These are phyloP conservation scores for Moesziomyces globuligerus DNA, from an alignment of 1,284 basidiomycete genomes.

Conservation along the genomic window DNA sequence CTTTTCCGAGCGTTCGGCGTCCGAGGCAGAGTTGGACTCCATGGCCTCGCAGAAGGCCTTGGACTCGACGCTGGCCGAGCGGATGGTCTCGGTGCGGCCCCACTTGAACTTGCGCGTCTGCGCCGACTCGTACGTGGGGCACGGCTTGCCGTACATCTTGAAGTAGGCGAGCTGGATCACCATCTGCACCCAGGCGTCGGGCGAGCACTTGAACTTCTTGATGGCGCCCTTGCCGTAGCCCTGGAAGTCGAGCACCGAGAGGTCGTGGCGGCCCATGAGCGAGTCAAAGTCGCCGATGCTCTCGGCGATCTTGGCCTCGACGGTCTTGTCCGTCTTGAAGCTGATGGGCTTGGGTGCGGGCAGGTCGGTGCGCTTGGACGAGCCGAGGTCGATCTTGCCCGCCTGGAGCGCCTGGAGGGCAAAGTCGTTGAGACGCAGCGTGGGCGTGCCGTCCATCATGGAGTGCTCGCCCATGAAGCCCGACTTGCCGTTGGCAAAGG, in stretches of 20 bases:
- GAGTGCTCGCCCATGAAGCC: conserved; percentile 96
- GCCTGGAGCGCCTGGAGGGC: conserved; percentile 80
- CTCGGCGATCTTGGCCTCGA: conserved; percentile 71
- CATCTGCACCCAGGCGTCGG: conserved; percentile 93
- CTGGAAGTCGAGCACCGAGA: conserved; percentile 85
- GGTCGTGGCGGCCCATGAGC: conserved; percentile 81
- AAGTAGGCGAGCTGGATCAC: conserved; percentile 95
- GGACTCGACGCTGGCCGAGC: conserved; percentile 83
- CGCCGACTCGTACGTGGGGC: conserved; percentile 89
- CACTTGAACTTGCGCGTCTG: conserved; percentile 93
- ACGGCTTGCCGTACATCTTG: conserved; percentile 79
- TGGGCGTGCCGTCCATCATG: conserved; percentile 96
- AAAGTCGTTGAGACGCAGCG: conserved; percentile 94
- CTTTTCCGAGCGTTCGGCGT: conserved; percentile 75
- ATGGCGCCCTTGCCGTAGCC: conserved; percentile 90
- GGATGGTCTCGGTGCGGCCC: conserved; percentile 94
- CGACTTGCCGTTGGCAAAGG: conserved; percentile 83
- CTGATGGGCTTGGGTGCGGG: conserved; percentile 76
- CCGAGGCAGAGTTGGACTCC: conserved; percentile 73
- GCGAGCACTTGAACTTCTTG: conserved; percentile 87
- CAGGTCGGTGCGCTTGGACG: conserved; percentile 71
- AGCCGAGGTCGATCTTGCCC: conserved; percentile 77
- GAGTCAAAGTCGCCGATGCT: conserved; percentile 79
- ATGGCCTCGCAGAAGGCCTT: conserved; percentile 89
- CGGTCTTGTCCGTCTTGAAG: conserved; percentile 77